Evolutionary conservation across 1,284 basidiomycete species (phyloP), one percentile per base, ranked within the genome.

Genomic region (Lentinus polychrous): DNA sequence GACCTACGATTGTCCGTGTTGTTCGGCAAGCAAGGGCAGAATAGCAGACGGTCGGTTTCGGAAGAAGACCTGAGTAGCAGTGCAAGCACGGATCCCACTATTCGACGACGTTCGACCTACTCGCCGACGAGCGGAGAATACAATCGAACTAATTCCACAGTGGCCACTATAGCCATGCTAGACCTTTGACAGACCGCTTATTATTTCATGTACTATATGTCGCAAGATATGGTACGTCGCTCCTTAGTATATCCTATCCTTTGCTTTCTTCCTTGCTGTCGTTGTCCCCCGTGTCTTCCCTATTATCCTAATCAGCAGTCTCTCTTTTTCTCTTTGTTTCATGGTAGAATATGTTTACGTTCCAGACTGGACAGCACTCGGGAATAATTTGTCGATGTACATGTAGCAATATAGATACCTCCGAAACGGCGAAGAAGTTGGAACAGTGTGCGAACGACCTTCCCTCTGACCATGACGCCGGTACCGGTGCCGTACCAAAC

Each of bases 1-100:
- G 71, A 76, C 56, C 67, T 86, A 50, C 68, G 61, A 45, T 62
- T 69, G 46, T 61, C 64, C 11, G 51, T 60, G 47, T 49, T 66
- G 35, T 62, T 68, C 40, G 62, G 61, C 33, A 60, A 58, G 50
- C 60, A 61, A 33, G 57, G 51, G 27, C 52, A 48, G 17, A 39
- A 41, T 36, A 34, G 27, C 15, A 49, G 46, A 24, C 50, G 52
- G 42, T 33, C 41, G 1, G 36, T 50, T 8, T 54, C 55, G 11
- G 52, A 53, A 18, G 55, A 54, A 43, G 33, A 41, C 17, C 36
- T 45, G 27, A 27, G 27, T 27, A 27, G 27, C 27, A 10, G 27
- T 27, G 27, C 10, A 27, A 27, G 10, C 27, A 10, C 27, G 27
- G 27, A 27, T 27, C 10, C 22, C 51, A 39, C 24, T 45, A 50